phyloP scores from a whole-genome alignment of 2,329 filamentous ascomycete genomes.

The Aaosphaeria pasadenensis region DNA sequence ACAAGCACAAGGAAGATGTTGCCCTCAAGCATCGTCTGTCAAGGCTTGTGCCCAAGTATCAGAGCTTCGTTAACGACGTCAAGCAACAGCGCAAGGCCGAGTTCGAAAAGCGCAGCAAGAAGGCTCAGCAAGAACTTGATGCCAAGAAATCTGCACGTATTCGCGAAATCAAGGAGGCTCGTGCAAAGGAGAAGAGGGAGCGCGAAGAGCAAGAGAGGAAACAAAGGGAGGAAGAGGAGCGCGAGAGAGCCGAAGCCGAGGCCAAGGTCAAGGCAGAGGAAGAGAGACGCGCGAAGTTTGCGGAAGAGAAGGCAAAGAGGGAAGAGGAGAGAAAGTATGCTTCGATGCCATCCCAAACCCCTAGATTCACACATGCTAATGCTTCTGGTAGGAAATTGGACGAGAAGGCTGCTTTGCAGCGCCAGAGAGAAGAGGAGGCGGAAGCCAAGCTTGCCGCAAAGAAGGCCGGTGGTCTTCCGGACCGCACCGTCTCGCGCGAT shows the following conservation, averaged over 20 bases:
- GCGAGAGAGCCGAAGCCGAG: slow-evolving; percentile 75
- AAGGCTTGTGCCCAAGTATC: slow-evolving; percentile 80
- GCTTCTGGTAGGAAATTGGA: slow-evolving; percentile 54
- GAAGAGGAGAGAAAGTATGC: slow-evolving; percentile 57
- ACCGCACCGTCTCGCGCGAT: slow-evolving; percentile 34
- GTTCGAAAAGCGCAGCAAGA: slow-evolving; percentile 90
- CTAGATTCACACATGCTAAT: slow-evolving; percentile 31
- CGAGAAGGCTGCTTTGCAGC: slow-evolving; percentile 64
- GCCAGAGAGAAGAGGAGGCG: slow-evolving; percentile 83
- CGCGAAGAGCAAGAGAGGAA: slow-evolving; percentile 78
- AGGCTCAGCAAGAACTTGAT: slow-evolving; percentile 90
- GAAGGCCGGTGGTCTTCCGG: slow-evolving; percentile 41
- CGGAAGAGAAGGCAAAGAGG: slow-evolving; percentile 64
- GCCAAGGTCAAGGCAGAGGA: slow-evolving; percentile 78
- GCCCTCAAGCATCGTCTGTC: slow-evolving; percentile 90
- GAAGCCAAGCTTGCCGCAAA: slow-evolving; percentile 70
- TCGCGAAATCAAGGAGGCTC: slow-evolving; percentile 82
- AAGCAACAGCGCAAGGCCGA: slow-evolving; percentile 87
- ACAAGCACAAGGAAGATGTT: slow-evolving; percentile 88
- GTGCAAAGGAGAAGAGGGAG: slow-evolving; percentile 78
- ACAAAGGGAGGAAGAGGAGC: slow-evolving; percentile 82
- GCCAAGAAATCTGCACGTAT: slow-evolving; percentile 83
- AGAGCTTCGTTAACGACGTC: slow-evolving; percentile 76
- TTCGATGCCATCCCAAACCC: not conserved
- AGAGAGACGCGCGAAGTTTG: slow-evolving; percentile 69